These are phyloP conservation scores for Massarina eburnea DNA, from an alignment of 2,329 filamentous ascomycete genomes.

Conservation along the genomic window DNA sequence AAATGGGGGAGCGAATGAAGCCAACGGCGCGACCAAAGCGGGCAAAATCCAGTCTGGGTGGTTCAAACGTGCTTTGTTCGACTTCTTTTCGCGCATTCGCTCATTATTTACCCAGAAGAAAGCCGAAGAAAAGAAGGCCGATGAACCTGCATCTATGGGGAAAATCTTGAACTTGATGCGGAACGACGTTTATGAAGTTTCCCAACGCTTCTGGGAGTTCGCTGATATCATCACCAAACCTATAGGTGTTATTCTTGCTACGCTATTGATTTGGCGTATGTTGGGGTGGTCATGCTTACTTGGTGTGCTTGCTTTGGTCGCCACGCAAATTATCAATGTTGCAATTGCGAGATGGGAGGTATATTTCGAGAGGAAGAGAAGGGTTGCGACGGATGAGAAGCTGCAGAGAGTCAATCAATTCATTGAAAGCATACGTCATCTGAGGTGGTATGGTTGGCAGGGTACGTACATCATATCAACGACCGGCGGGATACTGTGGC, in stretches of 20 bases:
- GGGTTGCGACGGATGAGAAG: constrained; percentile 73
- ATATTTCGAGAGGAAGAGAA: constrained; percentile 68
- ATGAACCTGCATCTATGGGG: constrained; percentile 73
- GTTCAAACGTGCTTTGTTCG: constrained; percentile 8
- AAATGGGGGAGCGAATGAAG: constrained; percentile 16
- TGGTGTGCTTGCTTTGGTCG: constrained; percentile 68
- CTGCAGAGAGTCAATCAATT: constrained; percentile 83
- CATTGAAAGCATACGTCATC: constrained; percentile 79
- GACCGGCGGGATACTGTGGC: neutral
- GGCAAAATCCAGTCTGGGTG: constrained; percentile 4
- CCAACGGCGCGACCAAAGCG: constrained; percentile 8
- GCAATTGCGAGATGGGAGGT: constrained; percentile 67
- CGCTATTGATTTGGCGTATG: constrained; percentile 73
- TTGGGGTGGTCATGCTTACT: constrained; percentile 79
- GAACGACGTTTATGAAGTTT: constrained; percentile 77
- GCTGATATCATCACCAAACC: constrained; percentile 74
- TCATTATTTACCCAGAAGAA: constrained; percentile 20
- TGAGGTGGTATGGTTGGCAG: constrained; percentile 84
- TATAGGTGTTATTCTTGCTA: constrained; percentile 72
- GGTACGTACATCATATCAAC: neutral
- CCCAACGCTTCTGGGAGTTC: constrained; percentile 87
- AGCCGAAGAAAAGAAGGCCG: constrained; percentile 28
- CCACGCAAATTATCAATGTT: constrained; percentile 71
- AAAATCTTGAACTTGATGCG: constrained; percentile 90
- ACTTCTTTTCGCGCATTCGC: constrained; percentile 11